Evolutionary conservation across 306 rosid species (phyloP), one percentile per base, ranked within the genome.

Genomic region (Sindora glabra): DNA sequence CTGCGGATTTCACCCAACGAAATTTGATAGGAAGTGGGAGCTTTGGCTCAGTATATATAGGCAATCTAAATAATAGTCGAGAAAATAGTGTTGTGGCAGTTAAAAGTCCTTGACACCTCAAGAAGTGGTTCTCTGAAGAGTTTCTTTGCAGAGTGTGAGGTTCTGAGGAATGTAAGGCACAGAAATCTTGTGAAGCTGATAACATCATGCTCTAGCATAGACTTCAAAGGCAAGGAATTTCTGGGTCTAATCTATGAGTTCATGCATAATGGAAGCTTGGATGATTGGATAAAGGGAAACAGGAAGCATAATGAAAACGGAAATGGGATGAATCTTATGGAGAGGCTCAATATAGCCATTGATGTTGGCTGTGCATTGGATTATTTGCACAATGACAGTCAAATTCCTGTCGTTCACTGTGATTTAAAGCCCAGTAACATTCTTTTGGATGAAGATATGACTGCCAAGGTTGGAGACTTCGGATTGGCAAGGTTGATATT

Each of bases 391-490:
- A 62, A 83, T 70, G 89, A 84, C 11, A 79, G 71, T 74, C 86
- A 77, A 74, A 73, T 49, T 42, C 83, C 87, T 0, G 76, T 89
- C 27, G 91, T 71, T 42, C 97, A 89, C 33, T 85, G 96, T 63
- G 94, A 89, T 73, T 71, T 88, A 54, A 88, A 88, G 70, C 96
- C 96, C 1, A 80, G 84, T 73, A 88, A 88, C 62, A 74, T 88
- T 75, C 87, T 88, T 12, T 40, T 88, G 52, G 76, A 71, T 65
- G 73, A 59, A 56, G 83, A 78, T 7, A 68, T 89, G 84, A 81
- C 66, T 7, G 95, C 95, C 22, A 86, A 83, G 67, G 65, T 86
- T 24, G 97, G 91, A 12, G 95, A 89, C 61, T 89, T 89, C 25
- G 95, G 97, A 40, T 57, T 89, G 50, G 89, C 97, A 5, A 80